Evolutionary conservation across 352 stramenopile species (phyloP).

Genomic region (Aphanomyces cochlioides): DNA sequence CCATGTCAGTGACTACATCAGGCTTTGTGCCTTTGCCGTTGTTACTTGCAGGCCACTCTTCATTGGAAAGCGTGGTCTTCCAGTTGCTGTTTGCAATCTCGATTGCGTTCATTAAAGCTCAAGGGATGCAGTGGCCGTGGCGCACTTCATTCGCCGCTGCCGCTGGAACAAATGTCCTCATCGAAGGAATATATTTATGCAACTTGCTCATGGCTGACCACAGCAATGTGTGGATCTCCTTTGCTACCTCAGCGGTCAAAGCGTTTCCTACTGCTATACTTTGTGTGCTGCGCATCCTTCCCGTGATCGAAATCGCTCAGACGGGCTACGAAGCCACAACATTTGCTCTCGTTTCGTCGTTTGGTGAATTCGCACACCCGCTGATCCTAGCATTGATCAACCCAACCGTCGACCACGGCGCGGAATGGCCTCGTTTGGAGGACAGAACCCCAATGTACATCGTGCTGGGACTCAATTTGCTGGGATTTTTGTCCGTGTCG

Average conservation of each 20-base stretch:
- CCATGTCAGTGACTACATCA: not conserved
- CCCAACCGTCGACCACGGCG: not conserved
- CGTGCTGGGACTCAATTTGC: too few relatives aligned
- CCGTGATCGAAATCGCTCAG: slow-evolving; percentile 16
- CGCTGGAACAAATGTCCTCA: not conserved
- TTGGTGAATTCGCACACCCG: slow-evolving; percentile 7
- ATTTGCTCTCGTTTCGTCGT: slow-evolving; percentile 1
- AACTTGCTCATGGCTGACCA: too few relatives aligned
- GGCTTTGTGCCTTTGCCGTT: slow-evolving; percentile 9
- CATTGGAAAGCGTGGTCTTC: slow-evolving; percentile 6
- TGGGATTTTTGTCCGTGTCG: too few relatives aligned
- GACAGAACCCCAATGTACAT: too few relatives aligned
- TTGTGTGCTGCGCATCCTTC: slow-evolving; percentile 8
- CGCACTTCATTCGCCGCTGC: not conserved
- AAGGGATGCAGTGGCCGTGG: slow-evolving; percentile 11
- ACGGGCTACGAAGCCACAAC: slow-evolving; percentile 19
- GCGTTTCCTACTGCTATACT: not conserved
- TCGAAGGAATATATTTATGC: not conserved
- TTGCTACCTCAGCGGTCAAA: not conserved
- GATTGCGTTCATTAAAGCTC: not conserved
- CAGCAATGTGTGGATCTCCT: not conserved
- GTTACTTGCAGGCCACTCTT: not conserved
- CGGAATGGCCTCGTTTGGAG: too few relatives aligned
- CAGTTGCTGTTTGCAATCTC: slow-evolving; percentile 4
- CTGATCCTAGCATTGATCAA: not conserved